A percentile compares a stretch with the other conserved stretches of the same genome.
Conservation (phyloP, 2,329 filamentous ascomycete species). For the Fusarium transvaalense region DNA sequence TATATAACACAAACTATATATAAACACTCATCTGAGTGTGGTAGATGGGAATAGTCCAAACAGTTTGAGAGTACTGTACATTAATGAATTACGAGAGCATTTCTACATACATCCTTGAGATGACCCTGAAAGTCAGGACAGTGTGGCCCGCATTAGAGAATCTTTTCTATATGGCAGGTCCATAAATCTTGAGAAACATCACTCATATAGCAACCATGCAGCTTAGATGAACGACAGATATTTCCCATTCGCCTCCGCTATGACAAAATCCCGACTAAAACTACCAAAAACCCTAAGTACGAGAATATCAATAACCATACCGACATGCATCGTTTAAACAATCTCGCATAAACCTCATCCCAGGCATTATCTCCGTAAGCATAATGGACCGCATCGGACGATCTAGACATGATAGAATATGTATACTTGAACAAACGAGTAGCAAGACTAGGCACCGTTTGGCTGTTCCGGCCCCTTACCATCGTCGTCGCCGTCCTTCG, state of each 20-base stretch:
- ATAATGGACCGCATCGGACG: slow-evolving; percentile 4
- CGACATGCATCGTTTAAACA: slow-evolving; percentile 34
- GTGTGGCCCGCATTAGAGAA: too few relatives aligned
- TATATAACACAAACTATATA: neutral
- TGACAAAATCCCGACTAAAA: slow-evolving; percentile 43
- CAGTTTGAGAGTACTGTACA: neutral
- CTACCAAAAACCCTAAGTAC: slow-evolving; percentile 36
- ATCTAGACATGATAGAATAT: slow-evolving; percentile 15
- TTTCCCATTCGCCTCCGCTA: slow-evolving; percentile 53
- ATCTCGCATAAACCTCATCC: slow-evolving; percentile 35
- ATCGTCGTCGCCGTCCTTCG: slow-evolving; percentile 41
- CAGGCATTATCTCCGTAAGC: slow-evolving; percentile 42
- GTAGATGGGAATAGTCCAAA: neutral
- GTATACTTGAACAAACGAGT: slow-evolving; percentile 3
- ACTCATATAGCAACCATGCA: neutral
- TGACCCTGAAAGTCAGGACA: neutral
- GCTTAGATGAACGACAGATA: slow-evolving; percentile 9
- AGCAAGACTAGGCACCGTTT: slow-evolving; percentile 36
- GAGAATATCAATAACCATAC: slow-evolving; percentile 36
- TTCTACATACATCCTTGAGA: neutral
- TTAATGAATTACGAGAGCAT: slow-evolving; percentile 25
- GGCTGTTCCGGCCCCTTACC: slow-evolving; percentile 32
- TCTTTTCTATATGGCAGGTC: neutral
- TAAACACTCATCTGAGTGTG: neutral
- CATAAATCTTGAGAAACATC: neutral